Evolutionary conservation across 164 flowering plant species (phyloP), one percentile per base, ranked within the genome.

Genomic region (Nymphaea thermarum): DNA sequence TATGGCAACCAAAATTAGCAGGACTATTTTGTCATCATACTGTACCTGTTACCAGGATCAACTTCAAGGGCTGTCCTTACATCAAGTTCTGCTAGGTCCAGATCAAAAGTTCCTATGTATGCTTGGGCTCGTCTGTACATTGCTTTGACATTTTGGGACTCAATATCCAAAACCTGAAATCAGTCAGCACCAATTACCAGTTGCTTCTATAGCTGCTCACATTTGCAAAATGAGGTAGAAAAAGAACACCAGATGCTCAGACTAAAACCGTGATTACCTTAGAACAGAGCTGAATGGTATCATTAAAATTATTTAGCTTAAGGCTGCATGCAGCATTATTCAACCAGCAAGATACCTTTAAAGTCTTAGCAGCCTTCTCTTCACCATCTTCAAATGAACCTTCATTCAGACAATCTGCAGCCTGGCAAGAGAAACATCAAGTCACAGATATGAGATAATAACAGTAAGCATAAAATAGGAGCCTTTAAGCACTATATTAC

Each of bases 311-410:
- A 64, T 82, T 80, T 44, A 83, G 78, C 73, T 86, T 87, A 61
- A 86, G 84, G 71, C 82, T 66, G 75, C 90, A 85, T 42, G 92
- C 96, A 57, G 92, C 90, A 77, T 74, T 74, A 75, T 89, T 89
- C 73, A 86, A 74, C 89, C 89, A 85, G 77, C 90, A 84, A 63
- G 87, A 80, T 11, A 86, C 80, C 79, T 82, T 81, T 47, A 87
- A 75, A 53, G 80, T 71, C 65, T 83, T 80, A 0, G 72, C 80
- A 15, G 74, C 74, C 72, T 79, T 86, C 66, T 73, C 72, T 62
- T 81, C 85, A 55, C 77, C 84, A 76, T 81, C 87, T 18, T 67
- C 73, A 70, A 79, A 83, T 42, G 72, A 25, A 43, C 66, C 80
- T 69, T 84, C 89, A 69, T 84, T 85, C 57, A 86, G 73, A 72